phyloP scores from a whole-genome alignment of 495 filamentous ascomycete species.

The Parachaetomium inaequale region DNA sequence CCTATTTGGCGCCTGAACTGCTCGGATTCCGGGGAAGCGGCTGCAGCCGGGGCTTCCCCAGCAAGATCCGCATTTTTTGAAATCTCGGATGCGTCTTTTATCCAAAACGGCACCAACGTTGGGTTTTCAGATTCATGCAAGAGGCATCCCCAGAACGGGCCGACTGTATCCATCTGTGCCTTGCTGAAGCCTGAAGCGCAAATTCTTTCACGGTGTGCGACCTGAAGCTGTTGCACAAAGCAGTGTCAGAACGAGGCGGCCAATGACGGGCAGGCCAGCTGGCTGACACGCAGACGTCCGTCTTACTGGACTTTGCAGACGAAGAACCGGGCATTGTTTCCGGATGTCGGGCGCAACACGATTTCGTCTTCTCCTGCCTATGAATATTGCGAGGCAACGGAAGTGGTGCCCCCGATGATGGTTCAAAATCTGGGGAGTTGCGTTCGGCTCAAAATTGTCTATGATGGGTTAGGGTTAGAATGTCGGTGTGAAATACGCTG shows the following conservation, averaged over 20 bases:
- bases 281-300: not conserved
- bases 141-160: not conserved
- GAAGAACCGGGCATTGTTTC: not conserved
- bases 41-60: constrained; percentile 1
- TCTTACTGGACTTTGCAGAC: not conserved
- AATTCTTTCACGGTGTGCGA: not conserved
- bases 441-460: not conserved
- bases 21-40: constrained; percentile 1
- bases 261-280: constrained; percentile 5
- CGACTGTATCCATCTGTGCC: no score
- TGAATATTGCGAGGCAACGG: no score
- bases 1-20: constrained; percentile 10
- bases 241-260: not conserved
- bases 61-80: not conserved
- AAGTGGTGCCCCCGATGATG: not conserved
- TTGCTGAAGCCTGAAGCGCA: not conserved
- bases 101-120: not conserved
- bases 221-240: not conserved
- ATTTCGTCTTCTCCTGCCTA: no score
- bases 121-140: not conserved
- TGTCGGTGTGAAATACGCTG: no score
- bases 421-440: not conserved
- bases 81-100: not conserved
- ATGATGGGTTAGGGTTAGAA: not conserved
- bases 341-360: no score